Evolutionary conservation across 108 stramenopile species (phyloP), one percentile per base, ranked within the genome.

Genomic region (Seminavis robusta): DNA sequence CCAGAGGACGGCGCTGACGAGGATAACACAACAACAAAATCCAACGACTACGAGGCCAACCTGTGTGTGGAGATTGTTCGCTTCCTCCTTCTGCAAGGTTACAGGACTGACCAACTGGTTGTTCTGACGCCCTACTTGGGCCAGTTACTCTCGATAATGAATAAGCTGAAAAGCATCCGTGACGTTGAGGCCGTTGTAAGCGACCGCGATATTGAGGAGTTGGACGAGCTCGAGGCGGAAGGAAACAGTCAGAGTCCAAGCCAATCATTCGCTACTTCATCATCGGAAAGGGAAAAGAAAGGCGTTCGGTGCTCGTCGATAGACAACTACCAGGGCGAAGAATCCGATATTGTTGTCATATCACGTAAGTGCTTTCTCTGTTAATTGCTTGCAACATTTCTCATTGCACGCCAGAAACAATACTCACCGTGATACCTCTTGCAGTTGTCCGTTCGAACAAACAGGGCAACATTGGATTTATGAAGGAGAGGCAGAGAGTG

Each of bases 291-390:
- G 11, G 24, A 30, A 32, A 28, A 25, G 31, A 44, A 33, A 10
- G 52, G 58, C 9, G 61, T 79, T 33, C 40, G 78, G 24, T 71
- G 69, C 42, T 65, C 73, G 13, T 61, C 66, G 4, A 54, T 96
- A 3, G 95, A 96, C 47, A 88, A 92, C 28, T 95, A 80, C 33
- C 95, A 96, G 66, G 95, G 95, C 16, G 92, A 92, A 51, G 95
- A 96, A 69, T 67, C 74, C 16, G 94, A 96, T 38, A 81, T 81
- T 52, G 76, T 96, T 33, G 61, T 96, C 4, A 65, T 94, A 3
- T 79, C 73, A 9, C n/a, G n/a, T n/a, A n/a, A n/a, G n/a, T n/a
- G n/a, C n/a, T n/a, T n/a, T n/a, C n/a, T n/a, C n/a, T n/a, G n/a
- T n/a, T n/a, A n/a, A n/a, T n/a, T n/a, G n/a, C n/a, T n/a, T n/a